These are phyloP conservation scores for Fusarium decemcellulare DNA, from an alignment of 2,329 filamentous ascomycete species.

Conservation along the genomic window DNA sequence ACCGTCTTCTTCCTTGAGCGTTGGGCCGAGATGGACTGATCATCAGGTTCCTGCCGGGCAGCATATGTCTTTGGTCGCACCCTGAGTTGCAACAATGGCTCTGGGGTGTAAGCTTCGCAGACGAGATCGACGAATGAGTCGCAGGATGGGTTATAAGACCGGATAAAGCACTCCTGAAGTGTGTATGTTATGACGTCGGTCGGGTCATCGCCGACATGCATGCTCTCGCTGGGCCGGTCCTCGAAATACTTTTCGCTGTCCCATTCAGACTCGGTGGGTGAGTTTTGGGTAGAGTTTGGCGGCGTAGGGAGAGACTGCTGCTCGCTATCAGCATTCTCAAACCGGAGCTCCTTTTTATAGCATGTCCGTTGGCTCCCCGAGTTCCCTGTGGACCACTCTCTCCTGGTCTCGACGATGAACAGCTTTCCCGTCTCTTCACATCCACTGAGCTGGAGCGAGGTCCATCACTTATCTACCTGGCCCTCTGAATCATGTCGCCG, in stretches of 20 bases:
- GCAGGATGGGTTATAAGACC: slow-evolving; percentile 67
- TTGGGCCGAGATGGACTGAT: background rate
- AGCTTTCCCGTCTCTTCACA: slow-evolving; percentile 72
- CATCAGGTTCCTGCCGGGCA: background rate
- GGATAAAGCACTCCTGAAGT: slow-evolving; percentile 67
- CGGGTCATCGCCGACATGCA: slow-evolving; percentile 65
- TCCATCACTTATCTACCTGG: slow-evolving; percentile 82
- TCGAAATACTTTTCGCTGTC: slow-evolving; percentile 53
- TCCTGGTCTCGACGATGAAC: slow-evolving; percentile 76
- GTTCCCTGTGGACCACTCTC: slow-evolving; percentile 71
- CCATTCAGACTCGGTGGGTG: slow-evolving; percentile 37
- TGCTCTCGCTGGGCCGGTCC: slow-evolving; percentile 16
- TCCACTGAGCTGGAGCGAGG: slow-evolving; percentile 71
- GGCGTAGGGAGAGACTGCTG: slow-evolving; percentile 12
- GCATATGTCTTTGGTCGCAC: slow-evolving; percentile 36
- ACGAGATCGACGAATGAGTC: slow-evolving; percentile 72
- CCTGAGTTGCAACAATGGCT: slow-evolving; percentile 60
- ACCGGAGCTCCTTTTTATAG: slow-evolving; percentile 71
- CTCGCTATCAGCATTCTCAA: slow-evolving; percentile 41
- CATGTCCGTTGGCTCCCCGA: slow-evolving; percentile 75
- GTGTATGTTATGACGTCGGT: slow-evolving; percentile 60
- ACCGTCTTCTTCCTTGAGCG: background rate
- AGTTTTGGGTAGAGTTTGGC: slow-evolving; percentile 9
- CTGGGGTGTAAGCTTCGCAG: slow-evolving; percentile 50
- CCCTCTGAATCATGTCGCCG: slow-evolving; percentile 78